Conservation (phyloP, 2,329 filamentous ascomycete species). For the Stagonosporopsis rhizophila region DNA sequence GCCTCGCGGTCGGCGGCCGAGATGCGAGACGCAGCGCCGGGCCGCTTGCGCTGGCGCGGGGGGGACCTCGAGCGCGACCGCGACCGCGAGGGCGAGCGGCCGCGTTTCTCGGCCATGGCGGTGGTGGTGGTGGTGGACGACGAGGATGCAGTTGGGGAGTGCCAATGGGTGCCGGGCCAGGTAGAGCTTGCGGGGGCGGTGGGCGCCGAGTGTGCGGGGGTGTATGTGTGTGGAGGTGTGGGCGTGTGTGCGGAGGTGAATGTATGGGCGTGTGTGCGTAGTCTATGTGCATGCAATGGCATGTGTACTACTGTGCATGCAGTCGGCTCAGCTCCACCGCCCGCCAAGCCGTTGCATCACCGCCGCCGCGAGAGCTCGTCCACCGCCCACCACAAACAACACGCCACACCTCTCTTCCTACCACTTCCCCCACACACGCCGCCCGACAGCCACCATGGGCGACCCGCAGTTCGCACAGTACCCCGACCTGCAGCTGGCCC, state of each 20-base stretch:
- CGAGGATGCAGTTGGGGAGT: too few relatives aligned
- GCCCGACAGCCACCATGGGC: constrained; percentile 59
- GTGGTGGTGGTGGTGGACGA: background rate
- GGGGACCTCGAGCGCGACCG: constrained; percentile 49
- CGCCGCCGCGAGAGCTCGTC: background rate
- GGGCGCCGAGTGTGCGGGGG: too few relatives aligned
- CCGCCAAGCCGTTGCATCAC: constrained; percentile 1
- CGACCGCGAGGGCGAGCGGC: constrained; percentile 43
- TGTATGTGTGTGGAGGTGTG: too few relatives aligned
- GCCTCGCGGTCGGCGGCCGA: constrained; percentile 71
- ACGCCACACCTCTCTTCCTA: background rate
- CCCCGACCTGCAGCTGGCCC: constrained; percentile 79
- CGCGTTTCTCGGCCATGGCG: constrained; percentile 35
- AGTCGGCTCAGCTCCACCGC: too few relatives aligned
- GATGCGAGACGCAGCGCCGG: constrained; percentile 61
- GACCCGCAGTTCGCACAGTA: constrained; percentile 88
- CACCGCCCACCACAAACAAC: background rate
- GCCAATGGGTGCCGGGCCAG: too few relatives aligned
- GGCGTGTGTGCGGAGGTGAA: background rate
- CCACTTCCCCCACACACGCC: constrained; percentile 8
- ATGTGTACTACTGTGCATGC: too few relatives aligned
- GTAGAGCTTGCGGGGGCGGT: too few relatives aligned
- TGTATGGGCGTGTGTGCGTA: too few relatives aligned
- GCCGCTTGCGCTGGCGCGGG: constrained; percentile 72
- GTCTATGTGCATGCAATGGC: background rate